A percentile compares a stretch with the other conserved stretches of the same genome.
Conservation (phyloP, 148 eudicot genomes). For the Pouteria glomerata region DNA sequence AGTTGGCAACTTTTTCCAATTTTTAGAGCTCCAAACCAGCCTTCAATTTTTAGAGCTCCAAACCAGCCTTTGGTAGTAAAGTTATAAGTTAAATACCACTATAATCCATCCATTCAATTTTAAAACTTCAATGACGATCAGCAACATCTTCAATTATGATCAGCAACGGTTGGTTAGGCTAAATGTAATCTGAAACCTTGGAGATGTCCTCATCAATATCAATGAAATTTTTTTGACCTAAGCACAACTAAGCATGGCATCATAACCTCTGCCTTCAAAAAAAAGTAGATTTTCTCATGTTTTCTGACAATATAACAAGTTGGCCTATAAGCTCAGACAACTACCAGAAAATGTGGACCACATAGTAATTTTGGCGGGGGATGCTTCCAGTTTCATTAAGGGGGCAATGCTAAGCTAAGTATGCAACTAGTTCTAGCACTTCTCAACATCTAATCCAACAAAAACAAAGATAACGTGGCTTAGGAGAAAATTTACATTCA, state of each 20-base stretch:
- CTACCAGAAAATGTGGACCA: neutral
- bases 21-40: too few species aligned
- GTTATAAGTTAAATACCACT: too few species aligned
- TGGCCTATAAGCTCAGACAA: neutral
- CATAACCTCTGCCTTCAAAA: neutral
- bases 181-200: neutral
- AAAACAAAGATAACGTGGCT: neutral
- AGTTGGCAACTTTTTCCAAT: too few species aligned
- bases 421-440: neutral
- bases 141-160: too few species aligned
- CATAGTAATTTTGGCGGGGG: neutral
- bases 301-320: neutral
- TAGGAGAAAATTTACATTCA: neutral
- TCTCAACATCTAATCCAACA: neutral
- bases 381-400: neutral
- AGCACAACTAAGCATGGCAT: neutral
- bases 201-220: neutral
- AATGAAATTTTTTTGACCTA: too few species aligned
- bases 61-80: too few species aligned
- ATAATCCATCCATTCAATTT: too few species aligned
- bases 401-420: neutral
- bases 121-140: too few species aligned
- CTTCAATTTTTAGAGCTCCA: too few species aligned
- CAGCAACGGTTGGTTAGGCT: too few species aligned
- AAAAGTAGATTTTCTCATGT: neutral